Evolutionary conservation across 345 rosid genomes (phyloP), one percentile per base, ranked within the genome.

Genomic region (Bruguiera gymnorhiza): DNA sequence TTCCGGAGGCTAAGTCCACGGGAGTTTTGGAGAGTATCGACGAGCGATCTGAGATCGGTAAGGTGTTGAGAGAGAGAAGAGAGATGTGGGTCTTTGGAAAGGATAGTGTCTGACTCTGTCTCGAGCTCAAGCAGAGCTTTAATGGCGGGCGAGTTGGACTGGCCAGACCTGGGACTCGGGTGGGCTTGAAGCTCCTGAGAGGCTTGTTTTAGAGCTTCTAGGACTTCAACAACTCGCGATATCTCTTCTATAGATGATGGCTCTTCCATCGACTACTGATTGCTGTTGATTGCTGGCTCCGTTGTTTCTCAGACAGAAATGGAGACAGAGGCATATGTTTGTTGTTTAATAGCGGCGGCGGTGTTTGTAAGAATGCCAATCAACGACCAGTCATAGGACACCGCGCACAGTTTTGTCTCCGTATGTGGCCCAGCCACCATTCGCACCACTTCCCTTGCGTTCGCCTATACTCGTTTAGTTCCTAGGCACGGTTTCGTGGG

Each of bases 161-260:
- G 70, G 58, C 73, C 55, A 6, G 80, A 74, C 27, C 48, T 60
- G 24, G 65, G 68, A 74, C 62, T 31, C 3, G 93, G 86, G 69
- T 78, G 71, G 16, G 80, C 56, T 54, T 81, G 92, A 18, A 89
- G 70, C n/a, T 86, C 85, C 23, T 79, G 90, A 8, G 90, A 86
- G 3, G 92, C 96, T 77, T 83, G 83, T 77, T 83, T 89, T 1
- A 89, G 79, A 72, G 90, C 96, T 82, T 87, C 89, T 1, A 89
- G 75, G 39, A 89, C 89, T 43, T 72, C 69, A 21, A 86, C 65
- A n/a, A 85, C 79, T 27, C 76, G 68, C 2, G 80, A 76, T 8
- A 37, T 63, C 6, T 70, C 78, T 46, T 70, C 81, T 36, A 69
- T 74, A 3, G 72, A 58, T 1, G 76, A 63, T 48, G 68, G 58